Evolutionary conservation across 2,329 filamentous ascomycete genomes (phyloP), one percentile per base, ranked within the genome.

Genomic region (Colletotrichum simmondsii): DNA sequence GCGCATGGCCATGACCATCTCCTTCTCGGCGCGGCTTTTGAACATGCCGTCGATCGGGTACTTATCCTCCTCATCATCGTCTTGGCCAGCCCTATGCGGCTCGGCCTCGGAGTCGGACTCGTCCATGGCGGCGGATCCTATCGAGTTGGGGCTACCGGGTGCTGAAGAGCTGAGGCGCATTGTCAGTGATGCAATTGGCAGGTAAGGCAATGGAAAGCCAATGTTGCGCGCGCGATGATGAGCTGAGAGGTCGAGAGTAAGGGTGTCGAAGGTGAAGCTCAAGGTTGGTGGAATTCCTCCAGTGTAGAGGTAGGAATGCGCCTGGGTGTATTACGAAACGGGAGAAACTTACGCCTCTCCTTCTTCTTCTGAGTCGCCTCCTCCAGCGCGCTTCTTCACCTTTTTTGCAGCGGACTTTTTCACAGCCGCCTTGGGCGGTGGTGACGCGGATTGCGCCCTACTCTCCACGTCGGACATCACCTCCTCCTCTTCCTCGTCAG

Each of bases 1-100:
- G 35, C 95, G 92, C 89, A 98, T 91, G 69, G 88, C 90, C 89
- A 97, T 92, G 74, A 99, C 97, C 64, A 93, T 87, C 8, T 88
- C 88, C 82, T 94, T 95, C 79, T 97, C 94, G 52, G 90, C 88
- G 57, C 91, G 87, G 76, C 91, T 93, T 77, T 90, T 89, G 81
- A 94, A 97, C 78, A 97, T 92, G 77, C 96, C 95, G 76, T 99
- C 97, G 75, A 98, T 89, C 0, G 96, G 95, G 80, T 97, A 97
- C 68, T 93, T 86, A 79, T 92, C 89, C 66, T 90, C 88, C 69
- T 92, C 88, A 62, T 90, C 88, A 60, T 88, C 87, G 54, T 86
- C 85, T 28, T 83, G 75, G 83, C 82, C 77, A 77, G 79, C 75
- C 79, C 53, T 61, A 84, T 67, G 87, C 83, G 70, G 87, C 85